Base-by-base conservation (phyloP, 768 basidiomycete genomes). In the Tylopilus felleus region DNA sequence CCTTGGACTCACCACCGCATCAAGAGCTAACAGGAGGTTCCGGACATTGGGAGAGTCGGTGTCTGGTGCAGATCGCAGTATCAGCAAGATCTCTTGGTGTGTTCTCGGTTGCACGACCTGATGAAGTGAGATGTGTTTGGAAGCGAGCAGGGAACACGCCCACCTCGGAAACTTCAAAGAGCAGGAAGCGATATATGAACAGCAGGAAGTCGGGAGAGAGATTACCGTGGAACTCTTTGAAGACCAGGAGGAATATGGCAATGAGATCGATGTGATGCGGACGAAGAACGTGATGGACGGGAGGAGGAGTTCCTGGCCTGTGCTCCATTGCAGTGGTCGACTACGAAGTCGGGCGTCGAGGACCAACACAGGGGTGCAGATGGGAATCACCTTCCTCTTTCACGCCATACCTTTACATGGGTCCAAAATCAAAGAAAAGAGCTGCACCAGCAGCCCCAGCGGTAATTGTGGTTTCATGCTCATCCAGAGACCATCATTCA, bases 221-320 rank as follows among this genome's bases (percentile, higher is more conserved):
- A 23, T 75, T 75, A 51, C 76, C 77, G 40, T 77, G 70, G 53
- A 76, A 75, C 58, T 86, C 83, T 64, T 81, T 85, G 67, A 84
- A 88, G 5, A 80, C 72, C 13, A 86, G 72, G 54, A 83, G 73
- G 33, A 91, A 73, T 23, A 90, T 73, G 31, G 80, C 79, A 29
- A 92, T 74, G 16, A 92, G 73, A 46, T 79, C 79, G 47, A 93
- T 74, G 65, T 93, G 91, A 61, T 93, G 90, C 1, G 90, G 88
- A 51, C 83, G 77, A 27, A 93, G 76, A 52, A 83, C 75, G 69
- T 89, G 85, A 48, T 83, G 80, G 8, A 80, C 78, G 1, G 85
- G 83, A 8, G 85, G 82, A 50, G 81, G 82, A 21, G 76, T 74
- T 31, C 80, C 79, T 5, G 60, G 63, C 49, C 45, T 56, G 56